These are phyloP conservation scores for Fraxinus velutina DNA, from an alignment of 305 asterid genomes.

Conservation along the genomic window DNA sequence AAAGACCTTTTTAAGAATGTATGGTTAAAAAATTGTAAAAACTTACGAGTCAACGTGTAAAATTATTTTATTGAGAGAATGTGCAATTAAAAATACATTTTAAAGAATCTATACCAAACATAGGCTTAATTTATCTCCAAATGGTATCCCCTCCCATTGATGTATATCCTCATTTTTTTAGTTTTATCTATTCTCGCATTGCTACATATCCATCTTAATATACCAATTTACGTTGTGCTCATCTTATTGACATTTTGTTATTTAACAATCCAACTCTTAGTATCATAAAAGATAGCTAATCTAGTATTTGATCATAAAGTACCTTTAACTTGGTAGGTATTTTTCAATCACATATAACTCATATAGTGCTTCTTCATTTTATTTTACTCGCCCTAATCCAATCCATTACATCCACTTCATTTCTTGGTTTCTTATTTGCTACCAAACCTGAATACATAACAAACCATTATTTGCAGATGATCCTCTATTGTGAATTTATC, in stretches of 20 bases:
- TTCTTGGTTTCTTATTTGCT: neutral
- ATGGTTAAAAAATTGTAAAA: neutral
- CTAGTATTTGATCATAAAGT: neutral
- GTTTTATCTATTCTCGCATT: neutral
- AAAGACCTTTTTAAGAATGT: neutral
- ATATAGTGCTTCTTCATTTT: neutral
- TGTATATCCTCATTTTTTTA: neutral
- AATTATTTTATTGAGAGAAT: neutral
- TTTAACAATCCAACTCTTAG: neutral
- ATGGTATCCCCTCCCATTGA: conserved; percentile 26
- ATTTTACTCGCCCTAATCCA: neutral
- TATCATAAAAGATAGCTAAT: neutral
- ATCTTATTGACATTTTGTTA: neutral
- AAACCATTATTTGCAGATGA: conserved; percentile 16
- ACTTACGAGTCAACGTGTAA: neutral
- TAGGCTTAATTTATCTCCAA: conserved; percentile 37
- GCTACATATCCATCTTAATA: neutral
- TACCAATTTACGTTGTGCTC: neutral
- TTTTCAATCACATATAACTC: neutral
- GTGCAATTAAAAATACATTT: neutral
- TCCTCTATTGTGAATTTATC: neutral
- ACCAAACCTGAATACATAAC: neutral
- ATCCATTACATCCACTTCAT: neutral
- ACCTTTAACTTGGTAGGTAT: neutral
- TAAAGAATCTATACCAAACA: neutral